Evolutionary conservation across 345 rosid species (phyloP), one percentile per base, ranked within the genome.

Genomic region (Odontarrhena argentea): DNA sequence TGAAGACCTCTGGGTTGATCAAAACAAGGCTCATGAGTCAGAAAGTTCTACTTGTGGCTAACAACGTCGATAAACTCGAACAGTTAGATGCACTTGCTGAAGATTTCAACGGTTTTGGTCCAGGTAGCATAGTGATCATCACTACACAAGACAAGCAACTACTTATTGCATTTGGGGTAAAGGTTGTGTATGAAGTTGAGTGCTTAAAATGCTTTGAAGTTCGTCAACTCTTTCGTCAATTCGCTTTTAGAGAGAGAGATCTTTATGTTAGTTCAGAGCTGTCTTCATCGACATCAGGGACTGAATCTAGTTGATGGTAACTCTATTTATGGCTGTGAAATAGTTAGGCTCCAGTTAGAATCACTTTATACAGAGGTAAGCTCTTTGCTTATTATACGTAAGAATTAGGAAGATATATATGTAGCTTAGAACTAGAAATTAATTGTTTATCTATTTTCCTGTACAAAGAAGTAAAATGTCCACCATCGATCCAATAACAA

Each of bases 61-160:
- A 60, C 34, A 55, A 69, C 9, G 67, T 35, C 2, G 60, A 69
- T 35, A 40, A 69, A 18, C 6, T 26, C 3, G 12, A 69, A 18
- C 67, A 60, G 22, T 32, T 69, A 30, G 51, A 69, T 50, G 32
- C 45, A 7, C 65, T 60, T 44, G 67, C 51, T 8, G 66, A 53
- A 42, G 51, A 35, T 8, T 63, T 45, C 22, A 55, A 60, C 43
- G 18, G 67, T 44, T 60, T 69, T 32, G 74, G 74, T 43, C 47
- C 68, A 22, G 57, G 68, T 22, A 63, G 58, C 5, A 1, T 49
- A 63, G 68, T 63, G 55, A 37, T 69, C 7, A 42, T 60, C 51
- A 69, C 74, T 9, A 51, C 70, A 22, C 69, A 52, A 44, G 55
- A 73, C 11, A 66, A 65, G 36, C 72, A 66, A 34, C 28, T 73